phyloP scores from a whole-genome alignment of 2,329 filamentous ascomycete genomes.

The Aspergillus brunneoviolaceus region DNA sequence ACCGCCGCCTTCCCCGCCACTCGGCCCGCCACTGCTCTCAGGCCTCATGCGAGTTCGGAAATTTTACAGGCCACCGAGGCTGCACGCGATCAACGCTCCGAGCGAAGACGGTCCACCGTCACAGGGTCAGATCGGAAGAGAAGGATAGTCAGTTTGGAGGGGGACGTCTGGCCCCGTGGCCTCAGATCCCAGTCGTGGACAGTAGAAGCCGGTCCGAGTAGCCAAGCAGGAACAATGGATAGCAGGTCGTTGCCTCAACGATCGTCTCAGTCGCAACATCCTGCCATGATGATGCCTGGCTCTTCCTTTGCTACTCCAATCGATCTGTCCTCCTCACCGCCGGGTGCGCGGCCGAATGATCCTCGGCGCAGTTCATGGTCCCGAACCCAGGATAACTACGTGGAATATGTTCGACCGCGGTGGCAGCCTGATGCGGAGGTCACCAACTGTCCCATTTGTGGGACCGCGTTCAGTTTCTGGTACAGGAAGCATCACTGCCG shows the following conservation, averaged over 20 bases:
- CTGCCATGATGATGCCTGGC: constrained; percentile 19
- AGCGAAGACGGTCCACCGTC: constrained; percentile 24
- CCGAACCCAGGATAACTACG: constrained; percentile 20
- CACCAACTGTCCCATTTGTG: constrained; percentile 75
- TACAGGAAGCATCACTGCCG: constrained; percentile 92
- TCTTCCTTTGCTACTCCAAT: constrained; percentile 36
- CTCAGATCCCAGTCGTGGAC: constrained; percentile 10
- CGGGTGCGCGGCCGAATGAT: constrained; percentile 11
- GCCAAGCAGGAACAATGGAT: constrained; percentile 16
- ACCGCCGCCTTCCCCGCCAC: constrained; percentile 12
- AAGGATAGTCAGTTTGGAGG: constrained; percentile 39
- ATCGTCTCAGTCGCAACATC: constrained; percentile 17
- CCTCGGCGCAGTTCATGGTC: constrained; percentile 18
- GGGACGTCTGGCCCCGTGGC: constrained; percentile 27
- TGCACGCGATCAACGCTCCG: constrained; percentile 18
- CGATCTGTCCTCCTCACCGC: constrained; percentile 33
- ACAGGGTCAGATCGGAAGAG: constrained; percentile 42
- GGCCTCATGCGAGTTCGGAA: constrained; percentile 19
- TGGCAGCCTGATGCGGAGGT: constrained; percentile 92
- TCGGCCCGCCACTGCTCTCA: constrained; percentile 8
- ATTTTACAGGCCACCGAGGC: constrained; percentile 16
- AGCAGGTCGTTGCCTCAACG: constrained; percentile 28
- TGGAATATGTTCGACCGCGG: constrained; percentile 61
- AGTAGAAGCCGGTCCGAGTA: constrained; percentile 17
- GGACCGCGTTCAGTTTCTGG: constrained; percentile 75